Percentiles rank a stretch among this genome's conserved stretches.
phyloP scores from a whole-genome alignment of 768 basidiomycete genomes.

The Leccinum rimulosum region DNA sequence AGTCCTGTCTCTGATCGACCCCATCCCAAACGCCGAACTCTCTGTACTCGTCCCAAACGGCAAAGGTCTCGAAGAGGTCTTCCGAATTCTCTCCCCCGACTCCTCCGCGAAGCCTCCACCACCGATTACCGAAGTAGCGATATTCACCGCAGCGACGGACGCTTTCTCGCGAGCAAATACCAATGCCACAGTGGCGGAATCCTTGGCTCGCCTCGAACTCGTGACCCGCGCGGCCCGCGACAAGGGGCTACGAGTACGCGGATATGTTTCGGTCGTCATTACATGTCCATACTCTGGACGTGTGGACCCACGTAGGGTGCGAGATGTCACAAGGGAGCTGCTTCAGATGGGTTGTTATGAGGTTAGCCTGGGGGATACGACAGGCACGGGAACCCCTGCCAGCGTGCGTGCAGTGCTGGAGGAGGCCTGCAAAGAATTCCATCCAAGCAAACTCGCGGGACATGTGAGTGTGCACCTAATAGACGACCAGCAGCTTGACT shows the following conservation, averaged over 20 bases:
- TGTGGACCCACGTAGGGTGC: slow-evolving; percentile 61
- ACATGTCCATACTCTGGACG: slow-evolving; percentile 85
- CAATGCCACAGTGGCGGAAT: slow-evolving; percentile 70
- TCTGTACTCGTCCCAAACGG: slow-evolving; percentile 82
- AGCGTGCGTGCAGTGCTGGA: slow-evolving; percentile 67
- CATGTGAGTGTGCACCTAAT: slow-evolving; percentile 31
- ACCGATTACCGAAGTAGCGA: slow-evolving; percentile 77
- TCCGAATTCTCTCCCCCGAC: slow-evolving; percentile 47
- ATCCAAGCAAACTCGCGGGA: slow-evolving; percentile 68
- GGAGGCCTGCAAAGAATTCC: slow-evolving; percentile 59
- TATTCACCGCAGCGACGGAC: slow-evolving; percentile 89
- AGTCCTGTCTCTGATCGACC: slow-evolving; percentile 59
- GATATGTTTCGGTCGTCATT: slow-evolving; percentile 83
- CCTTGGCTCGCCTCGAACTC: slow-evolving; percentile 57
- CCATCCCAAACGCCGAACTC: slow-evolving; percentile 55
- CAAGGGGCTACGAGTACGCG: slow-evolving; percentile 67
- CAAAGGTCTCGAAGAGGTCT: slow-evolving; percentile 69
- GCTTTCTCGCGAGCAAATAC: slow-evolving; percentile 84
- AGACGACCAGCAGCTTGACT: background rate
- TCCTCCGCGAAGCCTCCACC: slow-evolving; percentile 39
- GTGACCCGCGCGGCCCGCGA: slow-evolving; percentile 63
- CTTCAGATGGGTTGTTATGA: slow-evolving; percentile 94
- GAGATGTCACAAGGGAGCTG: slow-evolving; percentile 67
- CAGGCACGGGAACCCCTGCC: slow-evolving; percentile 78
- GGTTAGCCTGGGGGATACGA: slow-evolving; percentile 89